phyloP scores from a whole-genome alignment of 371 early-diverging fungal species.

The Rhizomucor miehei region DNA sequence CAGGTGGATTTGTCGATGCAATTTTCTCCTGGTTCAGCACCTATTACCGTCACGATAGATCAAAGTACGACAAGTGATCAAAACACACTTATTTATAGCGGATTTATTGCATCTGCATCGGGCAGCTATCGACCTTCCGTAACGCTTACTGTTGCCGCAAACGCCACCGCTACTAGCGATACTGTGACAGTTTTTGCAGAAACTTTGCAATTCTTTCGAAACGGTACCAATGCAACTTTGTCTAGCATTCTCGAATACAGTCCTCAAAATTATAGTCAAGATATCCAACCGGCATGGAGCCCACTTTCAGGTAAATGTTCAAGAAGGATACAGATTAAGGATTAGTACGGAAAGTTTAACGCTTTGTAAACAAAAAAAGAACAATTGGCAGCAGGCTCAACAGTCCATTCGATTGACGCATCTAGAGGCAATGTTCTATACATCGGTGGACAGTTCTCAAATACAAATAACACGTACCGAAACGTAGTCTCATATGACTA shows the following conservation, averaged over 20 bases:
- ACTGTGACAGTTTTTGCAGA: conserved; percentile 28
- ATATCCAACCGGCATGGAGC: conserved; percentile 26
- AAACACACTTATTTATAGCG: conserved; percentile 46
- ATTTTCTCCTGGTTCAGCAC: conserved; percentile 34
- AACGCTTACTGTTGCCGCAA: conserved; percentile 14
- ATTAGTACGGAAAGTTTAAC: too few species aligned
- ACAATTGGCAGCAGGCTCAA: conserved; percentile 28
- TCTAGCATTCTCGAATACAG: conserved; percentile 38
- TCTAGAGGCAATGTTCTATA: conserved; percentile 22
- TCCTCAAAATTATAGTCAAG: conserved; percentile 26
- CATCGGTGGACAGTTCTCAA: conserved; percentile 36
- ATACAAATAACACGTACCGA: conserved; percentile 16
- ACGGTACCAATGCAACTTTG: conserved; percentile 27
- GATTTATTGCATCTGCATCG: conserved; percentile 38
- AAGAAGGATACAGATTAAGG: too few species aligned
- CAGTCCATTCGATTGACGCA: conserved; percentile 28
- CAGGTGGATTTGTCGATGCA: conserved; percentile 43
- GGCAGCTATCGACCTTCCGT: conserved; percentile 30
- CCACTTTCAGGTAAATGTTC: conserved; percentile 25
- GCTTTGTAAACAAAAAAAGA: conserved; percentile 10
- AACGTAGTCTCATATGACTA: conserved; percentile 33
- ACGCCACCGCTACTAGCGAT: conserved; percentile 15
- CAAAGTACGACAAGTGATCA: conserved; percentile 43
- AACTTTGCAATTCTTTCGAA: conserved; percentile 32
- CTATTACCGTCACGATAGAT: conserved; percentile 28